Evolutionary conservation across 441 rosid species (phyloP), one percentile per base, ranked within the genome.

Genomic region (Hypseocharis bilobata): DNA sequence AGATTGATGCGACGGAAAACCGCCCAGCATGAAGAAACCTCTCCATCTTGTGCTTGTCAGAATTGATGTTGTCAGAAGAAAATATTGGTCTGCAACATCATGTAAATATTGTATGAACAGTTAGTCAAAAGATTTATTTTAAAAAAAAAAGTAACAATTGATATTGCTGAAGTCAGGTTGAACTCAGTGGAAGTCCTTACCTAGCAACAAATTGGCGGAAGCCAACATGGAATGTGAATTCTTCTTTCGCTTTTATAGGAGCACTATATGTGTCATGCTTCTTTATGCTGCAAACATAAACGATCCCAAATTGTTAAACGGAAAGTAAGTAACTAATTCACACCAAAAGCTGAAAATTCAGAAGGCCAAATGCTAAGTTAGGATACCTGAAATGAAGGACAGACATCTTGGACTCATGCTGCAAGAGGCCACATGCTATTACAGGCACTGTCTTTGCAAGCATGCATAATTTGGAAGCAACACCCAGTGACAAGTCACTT

Each of bases 321-420:
- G 56, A 30, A 74, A 54, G 64, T 20, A 34, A 27, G 69, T 13
- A 16, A 62, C 16, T 20, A 57, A 26, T 52, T 57, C 40, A 25
- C 59, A 54, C 45, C 60, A 8, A 58, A 44, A 55, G 17, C 67
- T 36, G 66, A 70, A 58, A 76, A 32, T 10, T 6, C 17, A 47
- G 72, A 67, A 11, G 5, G 40, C 11, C 62, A 52, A 62, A 60
- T n/a, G 4, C n/a, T 14, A 26, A 14, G 17, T 3, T 17, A n/a
- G 29, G 32, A 63, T 75, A 90, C 98, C 97, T 90, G 76, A 90
- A 93, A 82, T 88, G 90, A 62, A 93, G 90, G 68, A 90, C 93
- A 29, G 97, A 88, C 88, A 93, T 90, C 84, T 93, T 90, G 65
- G 97, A 93, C 76, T 93, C 98, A 47, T 90, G 97, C 70, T 86